Evolutionary conservation across 2,329 filamentous ascomycete genomes (phyloP).

Genomic region (Helotiales sp.): DNA sequence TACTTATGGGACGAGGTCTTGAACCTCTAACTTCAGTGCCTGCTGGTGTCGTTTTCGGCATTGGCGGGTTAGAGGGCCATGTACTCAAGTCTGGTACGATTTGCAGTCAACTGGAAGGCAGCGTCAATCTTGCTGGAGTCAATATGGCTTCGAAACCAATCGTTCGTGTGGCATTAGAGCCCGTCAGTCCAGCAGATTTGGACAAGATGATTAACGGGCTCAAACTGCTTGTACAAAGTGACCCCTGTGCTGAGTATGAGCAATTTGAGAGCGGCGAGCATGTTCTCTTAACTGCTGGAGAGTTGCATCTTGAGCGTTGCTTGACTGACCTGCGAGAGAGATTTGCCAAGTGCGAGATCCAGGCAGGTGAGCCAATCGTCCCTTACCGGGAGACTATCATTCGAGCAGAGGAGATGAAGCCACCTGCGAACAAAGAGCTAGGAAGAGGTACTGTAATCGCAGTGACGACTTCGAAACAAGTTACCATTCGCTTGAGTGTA

Average conservation of each 20-base stretch:
- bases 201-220: conserved; percentile 94
- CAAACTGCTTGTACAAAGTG: conserved; percentile 86
- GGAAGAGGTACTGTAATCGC: conserved; percentile 80
- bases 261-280: conserved; percentile 93
- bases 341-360: conserved; percentile 93
- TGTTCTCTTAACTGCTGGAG: conserved; percentile 90
- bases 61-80: conserved; percentile 87
- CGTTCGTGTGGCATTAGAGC: conserved; percentile 94
- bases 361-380: conserved; percentile 91
- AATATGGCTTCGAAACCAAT: conserved; percentile 84
- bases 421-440: conserved; percentile 82
- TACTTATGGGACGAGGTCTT: conserved; percentile 91
- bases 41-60: conserved; percentile 93
- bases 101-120: conserved; percentile 84
- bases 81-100: conserved; percentile 96
- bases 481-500: conserved; percentile 77
- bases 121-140: conserved; percentile 89
- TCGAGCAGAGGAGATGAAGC: conserved; percentile 86
- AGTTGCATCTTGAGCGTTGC: conserved; percentile 92
- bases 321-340: conserved; percentile 90
- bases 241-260: conserved; percentile 95
- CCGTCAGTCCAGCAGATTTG: conserved; percentile 84
- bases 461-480: conserved; percentile 82
- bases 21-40: conserved; percentile 84
- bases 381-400: conserved; percentile 95